Percentiles rank a stretch among this genome's conserved stretches.
Evolutionary conservation across 2,329 filamentous ascomycete genomes (phyloP).

Genomic region (Cladophialophora yegresii): DNA sequence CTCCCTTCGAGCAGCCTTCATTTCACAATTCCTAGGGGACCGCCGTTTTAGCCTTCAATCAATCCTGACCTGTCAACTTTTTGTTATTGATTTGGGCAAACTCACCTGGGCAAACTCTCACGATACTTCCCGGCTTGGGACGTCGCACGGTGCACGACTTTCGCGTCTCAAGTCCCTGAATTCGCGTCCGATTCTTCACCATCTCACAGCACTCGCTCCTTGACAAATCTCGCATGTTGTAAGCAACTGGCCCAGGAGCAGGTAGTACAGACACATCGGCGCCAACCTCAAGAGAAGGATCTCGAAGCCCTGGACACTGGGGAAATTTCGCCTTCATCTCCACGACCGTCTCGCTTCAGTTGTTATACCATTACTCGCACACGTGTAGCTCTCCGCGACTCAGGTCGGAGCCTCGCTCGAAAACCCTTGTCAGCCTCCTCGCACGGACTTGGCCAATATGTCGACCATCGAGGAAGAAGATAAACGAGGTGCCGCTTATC

Average conservation of each 20-base stretch:
- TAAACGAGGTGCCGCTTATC: conserved; percentile 47
- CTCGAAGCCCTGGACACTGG: not conserved
- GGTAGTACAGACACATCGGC: conserved; percentile 19
- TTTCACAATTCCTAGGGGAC: not conserved
- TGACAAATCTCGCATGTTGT: conserved; percentile 27
- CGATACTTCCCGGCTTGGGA: not conserved
- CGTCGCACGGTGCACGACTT: conserved; percentile 28
- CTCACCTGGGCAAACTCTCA: not conserved
- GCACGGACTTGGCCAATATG: conserved; percentile 6
- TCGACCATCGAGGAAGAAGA: conserved; percentile 20
- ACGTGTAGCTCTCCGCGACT: not conserved
- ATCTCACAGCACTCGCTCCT: conserved; percentile 24
- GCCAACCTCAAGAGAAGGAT: conserved; percentile 22
- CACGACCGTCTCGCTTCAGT: not conserved
- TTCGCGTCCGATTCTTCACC: conserved; percentile 16
- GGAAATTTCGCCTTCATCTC: not conserved
- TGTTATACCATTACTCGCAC: not conserved
- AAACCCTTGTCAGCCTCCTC: not conserved
- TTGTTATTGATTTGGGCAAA: conserved; percentile 5
- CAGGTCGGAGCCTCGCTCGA: not conserved
- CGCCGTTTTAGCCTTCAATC: not conserved
- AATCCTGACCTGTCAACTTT: not conserved
- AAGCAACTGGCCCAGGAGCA: conserved; percentile 24
- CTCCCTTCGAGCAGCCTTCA: not conserved
- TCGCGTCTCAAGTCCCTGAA: conserved; percentile 7